Conservation (phyloP, 2,329 filamentous ascomycete species). For the Metarhizium guizhouense region DNA sequence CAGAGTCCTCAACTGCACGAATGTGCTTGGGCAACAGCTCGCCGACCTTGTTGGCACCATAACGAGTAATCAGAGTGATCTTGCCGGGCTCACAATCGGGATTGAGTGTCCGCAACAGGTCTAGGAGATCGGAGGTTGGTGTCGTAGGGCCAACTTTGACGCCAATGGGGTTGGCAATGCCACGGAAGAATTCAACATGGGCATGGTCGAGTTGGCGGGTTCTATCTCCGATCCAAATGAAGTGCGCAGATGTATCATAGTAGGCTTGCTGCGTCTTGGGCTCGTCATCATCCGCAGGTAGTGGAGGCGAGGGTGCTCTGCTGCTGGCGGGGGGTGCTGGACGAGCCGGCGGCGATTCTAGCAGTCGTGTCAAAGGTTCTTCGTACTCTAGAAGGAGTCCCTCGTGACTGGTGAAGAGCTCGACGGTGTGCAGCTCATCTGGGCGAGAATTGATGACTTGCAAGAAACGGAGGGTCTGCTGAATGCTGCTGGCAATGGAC, state of each 20-base stretch:
- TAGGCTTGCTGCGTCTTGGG: slow-evolving; percentile 45
- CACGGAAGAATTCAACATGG: slow-evolving; percentile 96
- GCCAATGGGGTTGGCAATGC: slow-evolving; percentile 90
- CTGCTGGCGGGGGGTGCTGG: slow-evolving; percentile 4
- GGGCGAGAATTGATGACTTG: slow-evolving; percentile 82
- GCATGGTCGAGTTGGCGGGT: slow-evolving; percentile 88
- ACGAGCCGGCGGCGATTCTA: slow-evolving; percentile 50
- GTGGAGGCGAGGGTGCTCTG: slow-evolving; percentile 34
- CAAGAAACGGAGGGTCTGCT: slow-evolving; percentile 90
- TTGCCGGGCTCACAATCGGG: slow-evolving; percentile 77
- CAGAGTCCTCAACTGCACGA: slow-evolving; percentile 74
- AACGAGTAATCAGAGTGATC: slow-evolving; percentile 91
- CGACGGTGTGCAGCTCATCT: slow-evolving; percentile 79
- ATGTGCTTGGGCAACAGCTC: slow-evolving; percentile 77
- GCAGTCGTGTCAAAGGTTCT: slow-evolving; percentile 69
- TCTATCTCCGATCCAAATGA: slow-evolving; percentile 96
- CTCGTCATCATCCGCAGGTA: slow-evolving; percentile 11
- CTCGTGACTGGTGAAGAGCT: slow-evolving; percentile 93
- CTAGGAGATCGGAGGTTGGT: slow-evolving; percentile 62
- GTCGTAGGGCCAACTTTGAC: slow-evolving; percentile 93
- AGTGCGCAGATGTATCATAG: slow-evolving; percentile 93
- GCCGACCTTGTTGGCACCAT: slow-evolving; percentile 71
- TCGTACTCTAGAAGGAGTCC: slow-evolving; percentile 93
- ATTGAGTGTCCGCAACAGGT: slow-evolving; percentile 78
- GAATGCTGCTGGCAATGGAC: slow-evolving; percentile 74